These are phyloP conservation scores for Myxozyma lipomycoides DNA, from an alignment of 805 yeast genomes.

Conservation along the genomic window DNA sequence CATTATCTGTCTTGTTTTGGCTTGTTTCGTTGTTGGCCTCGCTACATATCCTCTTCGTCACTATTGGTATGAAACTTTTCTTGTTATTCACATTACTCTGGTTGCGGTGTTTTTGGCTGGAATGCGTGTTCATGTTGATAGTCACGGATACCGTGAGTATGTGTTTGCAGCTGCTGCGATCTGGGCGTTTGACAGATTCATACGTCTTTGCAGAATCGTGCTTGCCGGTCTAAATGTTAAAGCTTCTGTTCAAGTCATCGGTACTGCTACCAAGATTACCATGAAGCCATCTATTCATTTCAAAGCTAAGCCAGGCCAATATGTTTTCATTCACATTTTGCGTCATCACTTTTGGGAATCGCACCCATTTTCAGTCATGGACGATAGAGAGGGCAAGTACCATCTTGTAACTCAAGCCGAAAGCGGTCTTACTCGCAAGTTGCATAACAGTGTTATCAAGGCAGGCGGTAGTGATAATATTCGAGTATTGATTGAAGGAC, in stretches of 20 bases:
- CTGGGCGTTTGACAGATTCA: constrained; percentile 66
- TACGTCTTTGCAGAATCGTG: constrained; percentile 49
- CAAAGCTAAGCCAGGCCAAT: constrained; percentile 21
- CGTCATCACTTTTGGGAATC: constrained; percentile 17
- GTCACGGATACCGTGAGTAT: constrained; percentile 43
- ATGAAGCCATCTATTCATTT: background rate
- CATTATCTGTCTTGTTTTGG: constrained; percentile 37
- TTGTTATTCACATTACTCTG: constrained; percentile 52
- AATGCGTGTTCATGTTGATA: constrained; percentile 55
- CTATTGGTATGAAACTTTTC: constrained; percentile 53
- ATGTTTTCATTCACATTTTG: constrained; percentile 20
- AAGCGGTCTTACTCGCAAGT: constrained; percentile 13
- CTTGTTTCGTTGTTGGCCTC: background rate
- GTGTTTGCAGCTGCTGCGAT: constrained; percentile 54
- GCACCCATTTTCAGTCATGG: constrained; percentile 23
- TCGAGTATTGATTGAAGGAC: constrained; percentile 49
- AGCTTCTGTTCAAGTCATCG: background rate
- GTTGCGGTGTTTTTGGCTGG: constrained; percentile 53
- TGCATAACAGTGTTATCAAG: constrained; percentile 9
- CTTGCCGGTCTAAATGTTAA: constrained; percentile 1
- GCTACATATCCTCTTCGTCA: constrained; percentile 6
- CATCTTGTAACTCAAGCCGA: constrained; percentile 9
- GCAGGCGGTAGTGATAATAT: background rate
- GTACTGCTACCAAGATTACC: constrained; percentile 1
- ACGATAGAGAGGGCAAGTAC: constrained; percentile 4